Evolutionary conservation across 306 rosid species (phyloP).

Genomic region (Prunus davidiana): DNA sequence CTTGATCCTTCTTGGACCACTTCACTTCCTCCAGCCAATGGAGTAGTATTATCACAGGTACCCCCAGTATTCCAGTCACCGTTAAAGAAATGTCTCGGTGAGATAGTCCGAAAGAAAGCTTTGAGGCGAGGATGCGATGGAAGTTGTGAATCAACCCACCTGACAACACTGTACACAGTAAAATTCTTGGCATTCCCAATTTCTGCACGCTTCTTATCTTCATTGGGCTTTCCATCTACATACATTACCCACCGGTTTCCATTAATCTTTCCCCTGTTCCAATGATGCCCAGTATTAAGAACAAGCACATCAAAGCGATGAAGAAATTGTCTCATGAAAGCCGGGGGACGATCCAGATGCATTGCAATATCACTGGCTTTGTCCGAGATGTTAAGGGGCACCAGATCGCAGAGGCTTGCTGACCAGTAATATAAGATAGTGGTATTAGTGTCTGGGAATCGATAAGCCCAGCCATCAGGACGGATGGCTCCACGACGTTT

Average conservation of each 20-base stretch:
- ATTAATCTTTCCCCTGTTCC: constrained; percentile 81
- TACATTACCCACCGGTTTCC: constrained; percentile 86
- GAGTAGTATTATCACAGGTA: constrained; percentile 66
- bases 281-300: constrained; percentile 94
- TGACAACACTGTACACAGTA: constrained; percentile 54
- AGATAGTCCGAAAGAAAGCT: constrained; percentile 82
- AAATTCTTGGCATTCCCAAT: constrained; percentile 70
- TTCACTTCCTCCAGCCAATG: constrained; percentile 62
- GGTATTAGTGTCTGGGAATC: constrained; percentile 72
- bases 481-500: constrained; percentile 79
- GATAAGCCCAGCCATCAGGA: constrained; percentile 95
- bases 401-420: constrained; percentile 79
- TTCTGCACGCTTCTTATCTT: constrained; percentile 46
- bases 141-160: constrained; percentile 81
- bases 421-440: constrained; percentile 94
- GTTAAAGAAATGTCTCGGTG: constrained; percentile 77
- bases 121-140: constrained; percentile 57
- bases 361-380: constrained; percentile 55
- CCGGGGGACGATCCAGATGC: constrained; percentile 92
- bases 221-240: constrained; percentile 60
- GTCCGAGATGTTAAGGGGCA: constrained; percentile 53
- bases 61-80: constrained; percentile 98
- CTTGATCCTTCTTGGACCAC: constrained; percentile 60
- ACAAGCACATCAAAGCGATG: constrained; percentile 67
- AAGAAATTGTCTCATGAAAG: constrained; percentile 68